phyloP scores from a whole-genome alignment of 768 basidiomycete species.

The Tephrocybe sp. region DNA sequence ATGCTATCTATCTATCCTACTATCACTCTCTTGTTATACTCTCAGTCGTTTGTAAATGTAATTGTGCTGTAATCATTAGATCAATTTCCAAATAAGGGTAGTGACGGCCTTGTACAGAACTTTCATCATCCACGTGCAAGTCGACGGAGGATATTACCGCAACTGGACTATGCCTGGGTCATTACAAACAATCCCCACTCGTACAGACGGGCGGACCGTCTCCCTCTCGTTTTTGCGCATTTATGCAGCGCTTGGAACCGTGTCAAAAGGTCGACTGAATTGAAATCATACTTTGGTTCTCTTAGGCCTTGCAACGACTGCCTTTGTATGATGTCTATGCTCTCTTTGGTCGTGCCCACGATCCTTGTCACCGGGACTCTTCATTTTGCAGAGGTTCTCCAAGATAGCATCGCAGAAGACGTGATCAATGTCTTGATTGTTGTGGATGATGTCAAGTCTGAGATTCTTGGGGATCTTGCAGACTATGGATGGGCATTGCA shows the following conservation, averaged over 20 bases:
- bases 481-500: constrained; percentile 71
- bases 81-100: constrained; percentile 3
- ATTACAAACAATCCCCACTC: neutral
- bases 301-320: neutral
- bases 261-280: neutral
- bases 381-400: constrained; percentile 57
- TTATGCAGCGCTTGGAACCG: constrained; percentile 3
- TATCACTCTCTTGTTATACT: neutral
- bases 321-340: constrained; percentile 36
- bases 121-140: constrained; percentile 5
- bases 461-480: constrained; percentile 54
- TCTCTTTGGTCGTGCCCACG: constrained; percentile 53
- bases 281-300: neutral
- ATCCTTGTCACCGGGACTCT: constrained; percentile 56
- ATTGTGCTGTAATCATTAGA: constrained; percentile 6
- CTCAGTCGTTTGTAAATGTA: neutral
- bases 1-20: neutral
- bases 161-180: neutral
- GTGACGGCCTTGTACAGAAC: neutral
- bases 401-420: constrained; percentile 55
- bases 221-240: neutral
- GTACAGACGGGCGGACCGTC: neutral
- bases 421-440: constrained; percentile 51
- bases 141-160: neutral
- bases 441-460: constrained; percentile 46